These are phyloP conservation scores for Apiospora hydei DNA, from an alignment of 2,329 filamentous ascomycete species.

Conservation along the genomic window DNA sequence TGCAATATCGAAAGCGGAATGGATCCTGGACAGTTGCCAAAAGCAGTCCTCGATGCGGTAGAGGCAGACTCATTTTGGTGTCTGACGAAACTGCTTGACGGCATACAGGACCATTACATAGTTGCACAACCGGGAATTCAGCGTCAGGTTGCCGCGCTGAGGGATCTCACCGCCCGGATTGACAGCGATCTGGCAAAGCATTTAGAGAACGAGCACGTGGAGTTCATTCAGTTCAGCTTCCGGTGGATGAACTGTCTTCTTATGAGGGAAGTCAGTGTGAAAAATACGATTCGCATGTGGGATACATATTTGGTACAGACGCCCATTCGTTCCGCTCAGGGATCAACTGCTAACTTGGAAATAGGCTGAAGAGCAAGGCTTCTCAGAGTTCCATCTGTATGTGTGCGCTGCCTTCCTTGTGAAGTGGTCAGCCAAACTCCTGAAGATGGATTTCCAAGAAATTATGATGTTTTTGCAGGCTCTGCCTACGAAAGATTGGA, in stretches of 20 bases:
- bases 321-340: not conserved
- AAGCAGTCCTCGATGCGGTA: constrained; percentile 90
- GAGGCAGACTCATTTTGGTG: constrained; percentile 99
- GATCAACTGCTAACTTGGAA: constrained; percentile 27
- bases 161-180: constrained; percentile 90
- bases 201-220: constrained; percentile 87
- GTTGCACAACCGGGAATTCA: constrained; percentile 97
- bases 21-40: constrained; percentile 94
- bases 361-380: constrained; percentile 96
- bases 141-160: constrained; percentile 85
- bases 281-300: constrained; percentile 99
- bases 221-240: constrained; percentile 99
- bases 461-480: constrained; percentile 99
- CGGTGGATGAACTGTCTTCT: constrained; percentile 99
- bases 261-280: constrained; percentile 96
- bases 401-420: constrained; percentile 97
- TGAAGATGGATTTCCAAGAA: constrained; percentile 98
- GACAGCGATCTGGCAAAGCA: constrained; percentile 86
- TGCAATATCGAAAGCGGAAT: constrained; percentile 91
- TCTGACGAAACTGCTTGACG: constrained; percentile 95
- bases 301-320: constrained; percentile 90
- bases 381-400: constrained; percentile 97
- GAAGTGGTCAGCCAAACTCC: constrained; percentile 94
- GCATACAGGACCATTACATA: constrained; percentile 99
- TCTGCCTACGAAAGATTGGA: constrained; percentile 91